Base-by-base conservation (phyloP, 257 asterid species). In the Marsdenia floribunda region DNA sequence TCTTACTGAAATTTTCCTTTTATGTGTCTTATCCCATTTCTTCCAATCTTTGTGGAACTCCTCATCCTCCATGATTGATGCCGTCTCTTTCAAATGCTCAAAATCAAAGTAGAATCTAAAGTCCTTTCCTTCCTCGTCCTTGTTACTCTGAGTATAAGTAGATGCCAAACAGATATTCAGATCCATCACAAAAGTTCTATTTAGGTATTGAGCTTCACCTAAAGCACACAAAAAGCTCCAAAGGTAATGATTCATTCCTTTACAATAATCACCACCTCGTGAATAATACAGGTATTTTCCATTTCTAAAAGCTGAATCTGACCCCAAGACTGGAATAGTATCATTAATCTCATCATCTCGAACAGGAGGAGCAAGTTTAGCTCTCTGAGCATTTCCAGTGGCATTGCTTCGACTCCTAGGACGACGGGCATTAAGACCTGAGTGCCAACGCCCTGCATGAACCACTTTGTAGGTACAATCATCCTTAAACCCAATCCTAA, bases 161-260 rank as follows among this genome's bases (percentile, higher is more conserved):
- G 96, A 88, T n/a, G 97, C 80, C 71, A 95, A 80, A 46, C 99
- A 95, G 38, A 95, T 76, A 46, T 94, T 89, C 81, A 95, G 72
- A 83, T 95, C 99, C 97, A 92, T 89, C 74, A 95, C 99, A 47
- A 95, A 89, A 0, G 99, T 95, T 12, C 99, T 79, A 58, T 95
- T 95, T 89, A 95, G 80, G 78, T 87, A 95, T 82, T 75, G 90
- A 12, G 99, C 98, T 74, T 95, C 99, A 42, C 99, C 97, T 3
- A 92, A 86, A 29, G 91, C 99, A 78, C 99, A 95, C 85, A 95
- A 82, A 82, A 95, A 89, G 86, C 99, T 95, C 98, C 99, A 95
- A 0, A 88, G 71, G 68, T 77, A 89, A 46, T 95, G 99, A 80
- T 95, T 95, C 98, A 95, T 95, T 58, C 92, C 95, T 82, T 95